A percentile compares a stretch with the other conserved stretches of the same genome.
phyloP scores from a whole-genome alignment of 768 basidiomycete species.

The Trametes cubensis region DNA sequence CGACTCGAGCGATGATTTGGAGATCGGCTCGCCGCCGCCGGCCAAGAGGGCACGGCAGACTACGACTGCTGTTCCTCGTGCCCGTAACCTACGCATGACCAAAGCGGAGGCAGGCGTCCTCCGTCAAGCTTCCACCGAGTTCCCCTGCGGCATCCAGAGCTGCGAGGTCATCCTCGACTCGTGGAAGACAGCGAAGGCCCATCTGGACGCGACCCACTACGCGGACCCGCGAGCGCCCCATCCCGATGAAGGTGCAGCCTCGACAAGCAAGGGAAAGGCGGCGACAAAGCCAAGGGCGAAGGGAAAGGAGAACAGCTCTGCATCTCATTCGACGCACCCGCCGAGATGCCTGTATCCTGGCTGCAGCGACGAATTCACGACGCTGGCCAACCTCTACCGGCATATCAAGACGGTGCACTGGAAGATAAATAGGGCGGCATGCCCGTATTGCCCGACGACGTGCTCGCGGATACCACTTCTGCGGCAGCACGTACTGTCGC shows the following conservation, averaged over 20 bases:
- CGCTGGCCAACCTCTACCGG: neutral
- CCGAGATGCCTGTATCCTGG: neutral
- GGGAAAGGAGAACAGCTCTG: neutral
- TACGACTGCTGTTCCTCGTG: too few species aligned
- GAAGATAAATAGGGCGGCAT: neutral
- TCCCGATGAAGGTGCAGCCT: neutral
- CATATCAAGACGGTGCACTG: neutral
- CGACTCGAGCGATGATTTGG: too few species aligned
- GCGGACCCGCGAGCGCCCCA: neutral
- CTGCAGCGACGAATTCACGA: neutral
- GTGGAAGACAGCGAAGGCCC: neutral
- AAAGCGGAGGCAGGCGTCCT: neutral
- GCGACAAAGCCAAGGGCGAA: neutral
- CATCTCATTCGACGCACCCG: too few species aligned
- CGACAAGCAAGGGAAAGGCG: neutral
- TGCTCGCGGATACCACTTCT: neutral
- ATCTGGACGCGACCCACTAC: neutral
- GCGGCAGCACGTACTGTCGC: neutral
- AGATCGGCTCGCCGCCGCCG: too few species aligned
- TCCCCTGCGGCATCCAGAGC: neutral
- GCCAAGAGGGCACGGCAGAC: too few species aligned
- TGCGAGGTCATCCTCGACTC: neutral
- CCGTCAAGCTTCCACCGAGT: neutral
- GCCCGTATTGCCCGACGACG: neutral
- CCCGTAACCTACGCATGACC: neutral